Evolutionary conservation across 2,329 filamentous ascomycete species (phyloP).

Genomic region (Cladosporium austrohemisphaericum): DNA sequence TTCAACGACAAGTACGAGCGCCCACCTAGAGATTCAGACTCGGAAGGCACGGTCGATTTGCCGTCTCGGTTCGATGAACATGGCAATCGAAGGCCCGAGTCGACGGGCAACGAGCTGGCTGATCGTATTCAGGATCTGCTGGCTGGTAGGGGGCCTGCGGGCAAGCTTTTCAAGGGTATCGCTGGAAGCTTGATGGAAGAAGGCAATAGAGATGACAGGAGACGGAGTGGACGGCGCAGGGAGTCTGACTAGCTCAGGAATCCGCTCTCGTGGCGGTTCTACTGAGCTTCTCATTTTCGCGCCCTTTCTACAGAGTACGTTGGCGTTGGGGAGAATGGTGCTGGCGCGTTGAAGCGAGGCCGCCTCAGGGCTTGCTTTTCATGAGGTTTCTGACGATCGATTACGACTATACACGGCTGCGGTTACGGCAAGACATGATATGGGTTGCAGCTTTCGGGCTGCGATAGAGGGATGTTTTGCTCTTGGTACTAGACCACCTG

Average conservation of each 20-base stretch:
- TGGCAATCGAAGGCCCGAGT: conserved; percentile 30
- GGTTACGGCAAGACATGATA: no score
- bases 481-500: no score
- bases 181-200: background rate
- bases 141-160: conserved; percentile 7
- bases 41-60: conserved; percentile 31
- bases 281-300: no score
- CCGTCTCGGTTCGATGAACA: conserved; percentile 36
- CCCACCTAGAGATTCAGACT: conserved; percentile 1
- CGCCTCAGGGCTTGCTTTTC: no score
- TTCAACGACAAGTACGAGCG: conserved; percentile 30
- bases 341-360: no score
- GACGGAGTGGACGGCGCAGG: conserved; percentile 6
- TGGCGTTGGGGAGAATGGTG: no score
- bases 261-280: no score
- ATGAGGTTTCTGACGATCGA: no score
- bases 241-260: background rate
- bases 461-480: no score
- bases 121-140: conserved; percentile 12
- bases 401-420: no score
- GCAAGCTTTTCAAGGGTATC: conserved; percentile 12
- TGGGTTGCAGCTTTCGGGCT: no score
- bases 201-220: background rate
- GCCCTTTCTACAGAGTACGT: no score
- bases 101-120: conserved; percentile 19